Percentiles rank a stretch among this genome's conserved stretches.
Conservation (phyloP, 805 yeast species). For the Lachancea kluyveri region DNA sequence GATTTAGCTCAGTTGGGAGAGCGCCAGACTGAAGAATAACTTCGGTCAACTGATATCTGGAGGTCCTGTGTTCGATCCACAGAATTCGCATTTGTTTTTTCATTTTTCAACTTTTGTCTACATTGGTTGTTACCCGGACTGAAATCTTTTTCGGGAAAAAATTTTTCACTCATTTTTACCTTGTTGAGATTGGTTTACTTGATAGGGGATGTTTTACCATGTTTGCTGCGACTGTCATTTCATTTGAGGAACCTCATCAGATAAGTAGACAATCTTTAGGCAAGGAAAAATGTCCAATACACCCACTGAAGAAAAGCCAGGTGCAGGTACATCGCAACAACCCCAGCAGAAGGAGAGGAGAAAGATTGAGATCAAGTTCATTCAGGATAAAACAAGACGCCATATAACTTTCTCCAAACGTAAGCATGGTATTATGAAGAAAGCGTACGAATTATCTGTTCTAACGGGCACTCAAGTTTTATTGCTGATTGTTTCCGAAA, state of each 20-base stretch:
- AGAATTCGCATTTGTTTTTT: conserved; percentile 41
- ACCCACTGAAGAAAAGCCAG: conserved; percentile 2
- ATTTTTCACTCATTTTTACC: too few species aligned
- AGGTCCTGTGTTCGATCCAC: conserved; percentile 83
- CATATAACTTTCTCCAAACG: conserved; percentile 97
- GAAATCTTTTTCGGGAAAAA: too few species aligned
- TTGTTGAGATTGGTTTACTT: too few species aligned
- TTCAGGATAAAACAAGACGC: conserved; percentile 95
- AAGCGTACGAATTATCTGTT: conserved; percentile 96
- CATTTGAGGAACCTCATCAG: neutral
- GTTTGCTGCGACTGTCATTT: too few species aligned
- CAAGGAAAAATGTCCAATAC: neutral
- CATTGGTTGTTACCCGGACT: too few species aligned
- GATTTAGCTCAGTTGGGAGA: conserved; percentile 41
- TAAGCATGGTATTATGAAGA: conserved; percentile 98
- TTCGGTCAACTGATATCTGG: conserved; percentile 33
- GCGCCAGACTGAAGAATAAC: conserved; percentile 37
- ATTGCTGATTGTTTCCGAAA: conserved; percentile 90
- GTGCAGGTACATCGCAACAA: conserved; percentile 3
- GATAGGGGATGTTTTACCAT: too few species aligned
- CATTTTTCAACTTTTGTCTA: too few species aligned
- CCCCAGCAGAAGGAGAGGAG: conserved; percentile 57
- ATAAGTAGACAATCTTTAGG: neutral
- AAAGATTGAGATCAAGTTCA: conserved; percentile 94
- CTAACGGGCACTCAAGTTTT: conserved; percentile 96